These are phyloP conservation scores for Tricharina praecox DNA, from an alignment of 495 filamentous ascomycete species.

Conservation along the genomic window DNA sequence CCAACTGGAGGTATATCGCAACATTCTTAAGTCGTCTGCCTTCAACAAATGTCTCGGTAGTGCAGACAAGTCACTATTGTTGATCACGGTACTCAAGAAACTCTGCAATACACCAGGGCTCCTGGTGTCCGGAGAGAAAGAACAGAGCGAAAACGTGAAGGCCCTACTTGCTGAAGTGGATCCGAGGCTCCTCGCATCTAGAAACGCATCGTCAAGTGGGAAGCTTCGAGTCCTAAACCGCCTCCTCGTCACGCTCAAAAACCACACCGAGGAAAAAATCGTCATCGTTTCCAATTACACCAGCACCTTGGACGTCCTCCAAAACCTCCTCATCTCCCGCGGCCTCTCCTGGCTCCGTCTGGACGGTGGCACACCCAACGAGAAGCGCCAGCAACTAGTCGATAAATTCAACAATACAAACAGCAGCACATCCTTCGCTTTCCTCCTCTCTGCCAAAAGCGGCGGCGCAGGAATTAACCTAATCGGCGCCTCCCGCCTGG, in stretches of 20 bases:
- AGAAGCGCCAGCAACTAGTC: slow-evolving; percentile 56
- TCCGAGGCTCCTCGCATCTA: slow-evolving; percentile 38
- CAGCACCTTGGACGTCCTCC: slow-evolving; percentile 54
- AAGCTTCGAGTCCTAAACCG: slow-evolving; percentile 60
- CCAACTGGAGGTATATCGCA: slow-evolving; percentile 53
- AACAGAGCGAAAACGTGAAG: slow-evolving; percentile 28
- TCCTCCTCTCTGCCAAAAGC: slow-evolving; percentile 63
- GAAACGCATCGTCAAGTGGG: slow-evolving; percentile 42
- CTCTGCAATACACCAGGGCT: slow-evolving; percentile 64
- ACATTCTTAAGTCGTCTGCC: slow-evolving; percentile 50
- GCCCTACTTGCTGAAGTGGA: slow-evolving; percentile 44
- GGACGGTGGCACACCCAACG: slow-evolving; percentile 51
- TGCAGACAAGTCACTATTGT: slow-evolving; percentile 50
- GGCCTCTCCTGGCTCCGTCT: slow-evolving; percentile 52
- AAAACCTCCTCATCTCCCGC: slow-evolving; percentile 44
- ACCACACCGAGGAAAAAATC: slow-evolving; percentile 51
- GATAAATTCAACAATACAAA: slow-evolving; percentile 54
- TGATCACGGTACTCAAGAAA: slow-evolving; percentile 69
- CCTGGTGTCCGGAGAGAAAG: slow-evolving; percentile 31
- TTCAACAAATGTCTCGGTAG: slow-evolving; percentile 50
- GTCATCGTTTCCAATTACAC: slow-evolving; percentile 75
- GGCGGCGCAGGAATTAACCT: slow-evolving; percentile 65
- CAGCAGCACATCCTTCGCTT: slow-evolving; percentile 37
- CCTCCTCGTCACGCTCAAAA: slow-evolving; percentile 45
- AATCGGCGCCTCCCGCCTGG: slow-evolving; percentile 55